phyloP scores from a whole-genome alignment of 768 basidiomycete species.

The Holtermannia corniformis region DNA sequence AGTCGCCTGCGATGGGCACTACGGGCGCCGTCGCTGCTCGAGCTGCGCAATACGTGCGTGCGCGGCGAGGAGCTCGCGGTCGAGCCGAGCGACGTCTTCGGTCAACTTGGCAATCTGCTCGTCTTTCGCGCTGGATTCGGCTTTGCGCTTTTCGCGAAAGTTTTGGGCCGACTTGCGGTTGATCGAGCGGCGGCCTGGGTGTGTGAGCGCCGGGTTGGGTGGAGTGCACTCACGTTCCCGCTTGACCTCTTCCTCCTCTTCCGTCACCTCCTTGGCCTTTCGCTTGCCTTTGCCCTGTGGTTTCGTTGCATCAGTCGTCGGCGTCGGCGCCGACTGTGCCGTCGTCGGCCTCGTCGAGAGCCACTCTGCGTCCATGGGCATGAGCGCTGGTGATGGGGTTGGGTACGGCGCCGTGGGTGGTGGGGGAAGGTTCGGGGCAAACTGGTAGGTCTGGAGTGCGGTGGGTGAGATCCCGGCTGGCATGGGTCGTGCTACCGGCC shows the following conservation, averaged over 20 bases:
- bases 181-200: slow-evolving; percentile 13
- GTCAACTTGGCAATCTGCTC: slow-evolving; percentile 1
- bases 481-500: too few species aligned
- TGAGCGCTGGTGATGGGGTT: too few species aligned
- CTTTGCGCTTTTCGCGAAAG: slow-evolving; percentile 9
- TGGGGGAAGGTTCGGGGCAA: too few species aligned
- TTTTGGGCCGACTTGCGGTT: slow-evolving; percentile 18
- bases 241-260: neutral
- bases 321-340: neutral
- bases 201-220: neutral
- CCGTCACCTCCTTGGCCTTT: neutral
- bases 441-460: too few species aligned
- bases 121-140: slow-evolving; percentile 5
- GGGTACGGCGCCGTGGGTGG: too few species aligned
- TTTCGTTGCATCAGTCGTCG: neutral
- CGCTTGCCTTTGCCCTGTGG: neutral
- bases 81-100: slow-evolving; percentile 2
- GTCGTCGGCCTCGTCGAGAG: neutral
- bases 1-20: too few species aligned
- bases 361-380: too few species aligned
- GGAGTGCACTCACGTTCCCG: neutral
- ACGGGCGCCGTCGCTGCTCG: too few species aligned
- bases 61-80: slow-evolving; percentile 9
- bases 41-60: slow-evolving; percentile 5
- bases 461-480: too few species aligned